phyloP scores from a whole-genome alignment of 1,284 basidiomycete species.

The Butyriboletus appendiculatus region DNA sequence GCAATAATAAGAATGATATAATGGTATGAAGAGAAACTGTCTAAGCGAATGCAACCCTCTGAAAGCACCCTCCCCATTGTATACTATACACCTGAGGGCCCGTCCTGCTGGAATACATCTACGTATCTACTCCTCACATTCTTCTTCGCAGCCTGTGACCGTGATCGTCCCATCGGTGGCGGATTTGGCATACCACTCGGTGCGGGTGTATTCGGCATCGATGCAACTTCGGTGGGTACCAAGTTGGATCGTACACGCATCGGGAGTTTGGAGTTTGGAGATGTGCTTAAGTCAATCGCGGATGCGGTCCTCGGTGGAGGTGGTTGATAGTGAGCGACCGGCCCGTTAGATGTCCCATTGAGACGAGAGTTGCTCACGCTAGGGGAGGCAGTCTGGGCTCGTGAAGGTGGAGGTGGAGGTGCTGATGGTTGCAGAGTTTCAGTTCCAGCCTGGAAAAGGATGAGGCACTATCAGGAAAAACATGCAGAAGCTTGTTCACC shows the following conservation, averaged over 20 bases:
- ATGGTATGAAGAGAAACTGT: conserved; percentile 20
- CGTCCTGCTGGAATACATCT: conserved; percentile 74
- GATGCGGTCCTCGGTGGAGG: conserved; percentile 62
- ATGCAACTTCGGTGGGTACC: conserved; percentile 47
- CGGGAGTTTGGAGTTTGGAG: conserved; percentile 50
- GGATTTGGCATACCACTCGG: conserved; percentile 37
- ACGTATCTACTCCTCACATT: conserved; percentile 82
- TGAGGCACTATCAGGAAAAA: conserved; percentile 3
- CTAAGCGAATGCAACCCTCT: neutral
- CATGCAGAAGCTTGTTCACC: conserved; percentile 45
- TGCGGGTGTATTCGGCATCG: conserved; percentile 38
- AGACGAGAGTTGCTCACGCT: conserved; percentile 41
- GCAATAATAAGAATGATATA: conserved; percentile 18
- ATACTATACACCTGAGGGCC: conserved; percentile 18
- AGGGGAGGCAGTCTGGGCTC: conserved; percentile 80
- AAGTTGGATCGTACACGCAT: conserved; percentile 67
- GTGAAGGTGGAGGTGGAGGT: conserved; percentile 55
- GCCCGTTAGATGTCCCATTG: conserved; percentile 24
- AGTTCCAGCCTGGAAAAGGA: conserved; percentile 47
- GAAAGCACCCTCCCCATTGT: neutral
- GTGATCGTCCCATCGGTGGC: conserved; percentile 55
- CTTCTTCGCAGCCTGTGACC: conserved; percentile 67
- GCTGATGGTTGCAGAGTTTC: conserved; percentile 47
- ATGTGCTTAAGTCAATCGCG: conserved; percentile 55
- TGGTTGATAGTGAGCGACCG: conserved; percentile 28